Conservation (phyloP, 2,329 filamentous ascomycete genomes). For the Cercospora sojina region DNA sequence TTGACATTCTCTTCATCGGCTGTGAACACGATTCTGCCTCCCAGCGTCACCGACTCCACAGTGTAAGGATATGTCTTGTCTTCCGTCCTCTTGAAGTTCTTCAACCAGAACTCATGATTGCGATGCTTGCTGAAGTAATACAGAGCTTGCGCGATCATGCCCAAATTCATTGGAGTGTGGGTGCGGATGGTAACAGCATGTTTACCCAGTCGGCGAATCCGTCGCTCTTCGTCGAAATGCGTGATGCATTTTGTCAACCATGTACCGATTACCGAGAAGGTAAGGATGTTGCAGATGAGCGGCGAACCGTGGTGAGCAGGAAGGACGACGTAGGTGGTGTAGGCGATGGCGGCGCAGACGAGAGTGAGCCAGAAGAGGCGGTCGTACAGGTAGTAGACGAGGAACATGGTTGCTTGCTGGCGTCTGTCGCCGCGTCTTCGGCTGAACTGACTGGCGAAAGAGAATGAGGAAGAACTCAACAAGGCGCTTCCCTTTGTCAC, state of each 20-base stretch:
- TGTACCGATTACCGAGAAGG: constrained; percentile 8
- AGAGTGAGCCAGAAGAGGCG: constrained; percentile 18
- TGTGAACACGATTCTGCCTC: constrained; percentile 68
- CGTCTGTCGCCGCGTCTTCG: background rate
- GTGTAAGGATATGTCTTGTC: constrained; percentile 53
- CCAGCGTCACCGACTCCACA: constrained; percentile 57
- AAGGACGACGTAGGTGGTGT: background rate
- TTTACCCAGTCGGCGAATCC: constrained; percentile 44
- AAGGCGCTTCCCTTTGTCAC: background rate
- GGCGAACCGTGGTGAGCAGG: background rate
- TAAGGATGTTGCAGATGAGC: constrained; percentile 11
- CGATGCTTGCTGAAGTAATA: constrained; percentile 48
- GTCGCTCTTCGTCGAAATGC: constrained; percentile 37
- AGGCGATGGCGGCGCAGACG: constrained; percentile 19
- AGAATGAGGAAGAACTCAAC: background rate
- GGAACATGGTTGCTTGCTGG: constrained; percentile 2
- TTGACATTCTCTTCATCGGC: constrained; percentile 88
- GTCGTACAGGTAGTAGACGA: constrained; percentile 15
- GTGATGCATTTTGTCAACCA: constrained; percentile 24
- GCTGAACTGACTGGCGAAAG: background rate
- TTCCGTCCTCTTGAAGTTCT: constrained; percentile 46
- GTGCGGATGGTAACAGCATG: constrained; percentile 45
- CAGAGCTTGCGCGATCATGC: constrained; percentile 62
- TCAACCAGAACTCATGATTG: constrained; percentile 62
- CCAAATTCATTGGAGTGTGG: constrained; percentile 56